phyloP scores from a whole-genome alignment of 352 stramenopile genomes.

The Globisporangium nodosum region DNA sequence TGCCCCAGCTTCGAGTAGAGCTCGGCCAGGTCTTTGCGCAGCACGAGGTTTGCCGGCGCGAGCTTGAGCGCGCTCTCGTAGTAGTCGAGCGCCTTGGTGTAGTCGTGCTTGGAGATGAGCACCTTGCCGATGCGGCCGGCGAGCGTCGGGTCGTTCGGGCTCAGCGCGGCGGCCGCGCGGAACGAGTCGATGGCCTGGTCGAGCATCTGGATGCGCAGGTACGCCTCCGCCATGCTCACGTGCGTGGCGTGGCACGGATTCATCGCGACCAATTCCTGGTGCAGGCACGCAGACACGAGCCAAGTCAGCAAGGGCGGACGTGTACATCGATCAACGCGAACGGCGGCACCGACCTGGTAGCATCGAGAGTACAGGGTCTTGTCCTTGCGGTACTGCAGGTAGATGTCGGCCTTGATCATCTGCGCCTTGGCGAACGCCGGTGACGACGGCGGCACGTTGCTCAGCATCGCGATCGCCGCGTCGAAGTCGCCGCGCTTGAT shows the following conservation, averaged over 20 bases:
- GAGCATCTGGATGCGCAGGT: conserved; percentile 89
- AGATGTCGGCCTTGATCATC: conserved; percentile 93
- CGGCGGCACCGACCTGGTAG: conserved; percentile 40
- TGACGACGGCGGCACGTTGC: conserved; percentile 69
- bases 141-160: conserved; percentile 67
- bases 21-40: conserved; percentile 88
- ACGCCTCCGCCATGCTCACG: conserved; percentile 89
- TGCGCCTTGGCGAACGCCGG: conserved; percentile 84
- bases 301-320: background rate
- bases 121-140: conserved; percentile 86
- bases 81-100: conserved; percentile 90
- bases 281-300: background rate
- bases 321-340: background rate
- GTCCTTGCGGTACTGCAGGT: conserved; percentile 89
- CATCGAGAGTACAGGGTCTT: conserved; percentile 87
- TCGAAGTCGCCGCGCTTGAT: conserved; percentile 90
- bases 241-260: conserved; percentile 71
- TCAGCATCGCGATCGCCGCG: conserved; percentile 86
- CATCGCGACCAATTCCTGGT: conserved; percentile 72
- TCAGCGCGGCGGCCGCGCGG: conserved; percentile 46
- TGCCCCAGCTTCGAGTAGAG: conserved; percentile 86
- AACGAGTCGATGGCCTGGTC: conserved; percentile 84
- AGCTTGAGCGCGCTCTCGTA: conserved; percentile 89
- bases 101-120: conserved; percentile 92
- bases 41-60: conserved; percentile 58